Percentiles rank a stretch among this genome's conserved stretches.
Evolutionary conservation across 2,329 filamentous ascomycete genomes (phyloP).

Genomic region (Daldinia sp.): DNA sequence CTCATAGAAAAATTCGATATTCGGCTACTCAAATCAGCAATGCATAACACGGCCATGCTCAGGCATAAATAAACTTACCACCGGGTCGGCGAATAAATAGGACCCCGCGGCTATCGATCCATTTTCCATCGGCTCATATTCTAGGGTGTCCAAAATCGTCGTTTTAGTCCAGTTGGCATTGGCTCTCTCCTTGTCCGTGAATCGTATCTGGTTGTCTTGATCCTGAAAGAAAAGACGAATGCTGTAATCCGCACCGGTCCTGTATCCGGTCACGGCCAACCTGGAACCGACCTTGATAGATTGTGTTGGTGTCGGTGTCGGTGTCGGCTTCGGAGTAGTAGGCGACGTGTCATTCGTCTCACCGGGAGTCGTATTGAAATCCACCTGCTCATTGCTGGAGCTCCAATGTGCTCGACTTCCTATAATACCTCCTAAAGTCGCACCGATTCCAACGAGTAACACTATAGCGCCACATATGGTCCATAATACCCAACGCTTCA

Average conservation of each 20-base stretch:
- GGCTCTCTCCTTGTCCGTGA: constrained; percentile 38
- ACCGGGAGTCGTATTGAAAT: constrained; percentile 17
- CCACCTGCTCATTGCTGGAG: background rate
- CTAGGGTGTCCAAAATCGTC: constrained; percentile 39
- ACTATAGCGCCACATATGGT: constrained; percentile 27
- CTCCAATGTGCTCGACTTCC: constrained; percentile 18
- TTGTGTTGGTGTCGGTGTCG: constrained; percentile 19
- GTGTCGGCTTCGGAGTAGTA: constrained; percentile 7
- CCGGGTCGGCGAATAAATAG: constrained; percentile 33
- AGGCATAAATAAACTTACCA: constrained; percentile 34
- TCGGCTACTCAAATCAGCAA: constrained; percentile 38
- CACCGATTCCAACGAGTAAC: constrained; percentile 34
- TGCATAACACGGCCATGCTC: background rate
- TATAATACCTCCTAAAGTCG: constrained; percentile 40
- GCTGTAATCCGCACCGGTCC: constrained; percentile 36
- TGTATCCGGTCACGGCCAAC: constrained; percentile 43
- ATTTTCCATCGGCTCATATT: constrained; percentile 38
- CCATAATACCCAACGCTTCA: constrained; percentile 38
- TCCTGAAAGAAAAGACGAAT: constrained; percentile 45
- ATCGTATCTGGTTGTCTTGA: constrained; percentile 39
- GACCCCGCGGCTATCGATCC: constrained; percentile 41
- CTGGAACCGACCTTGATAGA: constrained; percentile 41
- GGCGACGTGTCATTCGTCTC: constrained; percentile 15
- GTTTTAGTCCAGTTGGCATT: constrained; percentile 40
- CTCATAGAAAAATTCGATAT: constrained; percentile 44